A percentile compares a stretch with the other conserved stretches of the same genome.
Evolutionary conservation across 768 basidiomycete genomes (phyloP).

Genomic region (Austroboletus eburneus): DNA sequence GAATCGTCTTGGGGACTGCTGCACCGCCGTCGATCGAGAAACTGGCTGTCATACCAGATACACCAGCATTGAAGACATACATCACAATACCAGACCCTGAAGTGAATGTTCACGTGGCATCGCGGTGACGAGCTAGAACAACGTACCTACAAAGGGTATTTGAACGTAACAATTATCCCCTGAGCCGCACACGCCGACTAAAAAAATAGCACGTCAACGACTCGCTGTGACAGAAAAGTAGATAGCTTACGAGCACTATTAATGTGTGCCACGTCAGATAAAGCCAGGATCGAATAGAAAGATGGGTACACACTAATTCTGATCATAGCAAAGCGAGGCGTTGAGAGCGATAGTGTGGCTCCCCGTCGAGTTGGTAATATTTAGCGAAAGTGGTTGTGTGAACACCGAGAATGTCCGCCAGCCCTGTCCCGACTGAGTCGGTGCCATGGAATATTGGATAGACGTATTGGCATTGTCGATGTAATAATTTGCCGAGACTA

Average conservation of each 20-base stretch:
- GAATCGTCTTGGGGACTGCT: conserved; percentile 1
- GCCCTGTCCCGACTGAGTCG: conserved; percentile 6
- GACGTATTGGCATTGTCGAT: conserved; percentile 24
- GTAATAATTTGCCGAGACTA: conserved; percentile 19
- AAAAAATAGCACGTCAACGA: background rate
- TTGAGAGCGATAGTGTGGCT: conserved; percentile 14
- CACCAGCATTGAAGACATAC: conserved; percentile 22
- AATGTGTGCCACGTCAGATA: background rate
- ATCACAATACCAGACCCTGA: conserved; percentile 26
- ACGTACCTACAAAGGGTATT: conserved; percentile 21
- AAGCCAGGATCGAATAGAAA: background rate
- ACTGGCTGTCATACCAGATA: conserved; percentile 18
- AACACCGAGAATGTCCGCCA: conserved; percentile 11
- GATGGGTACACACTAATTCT: conserved; percentile 22
- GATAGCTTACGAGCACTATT: conserved; percentile 18
- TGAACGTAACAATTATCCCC: conserved; percentile 13
- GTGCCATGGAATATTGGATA: conserved; percentile 14
- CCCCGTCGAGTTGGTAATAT: conserved; percentile 17
- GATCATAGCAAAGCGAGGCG: conserved; percentile 18
- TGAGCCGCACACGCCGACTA: conserved; percentile 14
- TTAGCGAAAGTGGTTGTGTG: conserved; percentile 1
- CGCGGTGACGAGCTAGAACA: background rate
- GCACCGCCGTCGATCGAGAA: conserved; percentile 17
- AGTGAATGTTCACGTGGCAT: background rate
- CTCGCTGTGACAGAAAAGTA: background rate